These are phyloP conservation scores for Quercus engelmannii DNA, from an alignment of 306 rosid species.

Conservation along the genomic window DNA sequence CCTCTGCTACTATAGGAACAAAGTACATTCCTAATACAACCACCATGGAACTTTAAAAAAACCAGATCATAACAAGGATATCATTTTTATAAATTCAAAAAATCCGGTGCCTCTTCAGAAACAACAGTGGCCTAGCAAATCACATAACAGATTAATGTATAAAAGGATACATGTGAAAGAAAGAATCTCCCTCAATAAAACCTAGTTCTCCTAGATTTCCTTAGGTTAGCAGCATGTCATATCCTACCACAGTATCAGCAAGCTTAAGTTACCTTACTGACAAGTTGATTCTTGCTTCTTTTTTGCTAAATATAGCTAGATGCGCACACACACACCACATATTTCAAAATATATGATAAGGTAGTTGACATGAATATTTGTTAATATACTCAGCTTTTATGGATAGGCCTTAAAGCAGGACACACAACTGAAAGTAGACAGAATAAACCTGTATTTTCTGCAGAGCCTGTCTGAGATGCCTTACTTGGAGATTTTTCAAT, in stretches of 20 bases:
- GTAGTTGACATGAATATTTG: background rate
- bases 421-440: constrained; percentile 3
- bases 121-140: background rate
- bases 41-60: background rate
- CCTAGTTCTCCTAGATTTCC: background rate
- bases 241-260: background rate
- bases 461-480: constrained; percentile 21
- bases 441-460: constrained; percentile 42
- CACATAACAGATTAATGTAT: background rate
- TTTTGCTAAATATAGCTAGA: background rate
- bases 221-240: background rate
- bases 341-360: background rate
- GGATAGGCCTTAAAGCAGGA: background rate
- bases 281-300: background rate
- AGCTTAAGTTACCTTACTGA: background rate
- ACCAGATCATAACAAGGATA: background rate
- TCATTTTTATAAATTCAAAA: background rate
- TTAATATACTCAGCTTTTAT: background rate
- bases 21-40: background rate
- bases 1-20: background rate
- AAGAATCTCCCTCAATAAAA: background rate
- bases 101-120: background rate
- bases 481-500: constrained; percentile 31
- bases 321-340: background rate
- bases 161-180: background rate